Conservation (phyloP, 805 yeast species). For the Metschnikowia anglica region DNA sequence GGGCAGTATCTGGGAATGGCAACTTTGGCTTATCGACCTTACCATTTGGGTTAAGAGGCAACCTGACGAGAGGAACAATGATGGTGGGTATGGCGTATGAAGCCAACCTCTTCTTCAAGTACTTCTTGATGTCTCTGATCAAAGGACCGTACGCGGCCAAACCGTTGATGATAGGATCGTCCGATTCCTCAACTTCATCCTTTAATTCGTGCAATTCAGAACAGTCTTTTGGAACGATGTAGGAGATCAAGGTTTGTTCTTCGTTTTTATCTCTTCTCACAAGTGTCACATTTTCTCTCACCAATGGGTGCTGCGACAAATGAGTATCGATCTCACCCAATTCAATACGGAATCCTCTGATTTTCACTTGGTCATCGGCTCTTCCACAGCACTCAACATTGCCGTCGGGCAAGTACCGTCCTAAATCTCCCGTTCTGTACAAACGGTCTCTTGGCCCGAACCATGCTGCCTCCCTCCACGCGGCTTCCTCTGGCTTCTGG, state of each 20-base stretch:
- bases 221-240: constrained; percentile 72
- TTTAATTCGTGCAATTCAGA: constrained; percentile 49
- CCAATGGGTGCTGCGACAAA: constrained; percentile 86
- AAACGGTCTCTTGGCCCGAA: constrained; percentile 92
- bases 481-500: constrained; percentile 41
- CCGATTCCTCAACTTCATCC: constrained; percentile 43
- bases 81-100: constrained; percentile 91
- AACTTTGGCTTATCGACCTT: constrained; percentile 96
- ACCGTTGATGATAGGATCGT: constrained; percentile 74
- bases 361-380: constrained; percentile 98
- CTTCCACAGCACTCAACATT: constrained; percentile 98
- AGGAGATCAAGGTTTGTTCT: constrained; percentile 88
- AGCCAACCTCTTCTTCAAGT: constrained; percentile 83
- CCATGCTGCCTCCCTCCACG: constrained; percentile 78
- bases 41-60: constrained; percentile 97
- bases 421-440: constrained; percentile 96
- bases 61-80: constrained; percentile 77
- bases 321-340: constrained; percentile 98
- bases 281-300: constrained; percentile 88
- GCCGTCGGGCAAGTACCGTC: constrained; percentile 95
- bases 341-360: constrained; percentile 97
- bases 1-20: constrained; percentile 91
- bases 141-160: constrained; percentile 72
- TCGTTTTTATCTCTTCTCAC: constrained; percentile 90
- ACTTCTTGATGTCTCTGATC: constrained; percentile 74